phyloP scores from a whole-genome alignment of 306 rosid species.

The Citrullus mucosospermus region DNA sequence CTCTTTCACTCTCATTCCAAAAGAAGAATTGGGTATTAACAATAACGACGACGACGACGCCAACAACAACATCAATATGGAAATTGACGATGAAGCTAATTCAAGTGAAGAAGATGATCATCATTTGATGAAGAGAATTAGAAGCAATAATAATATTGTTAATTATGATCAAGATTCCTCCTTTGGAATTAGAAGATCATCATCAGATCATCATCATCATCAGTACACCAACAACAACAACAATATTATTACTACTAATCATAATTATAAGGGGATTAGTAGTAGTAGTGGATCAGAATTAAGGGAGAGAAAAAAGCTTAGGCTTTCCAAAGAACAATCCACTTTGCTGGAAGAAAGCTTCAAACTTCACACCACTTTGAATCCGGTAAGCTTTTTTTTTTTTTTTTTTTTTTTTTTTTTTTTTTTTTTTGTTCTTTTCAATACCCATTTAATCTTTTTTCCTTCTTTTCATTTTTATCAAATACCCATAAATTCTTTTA shows the following conservation, averaged over 20 bases:
- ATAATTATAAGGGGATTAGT: neutral
- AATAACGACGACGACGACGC: neutral
- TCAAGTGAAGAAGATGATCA: neutral
- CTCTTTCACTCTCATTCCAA: neutral
- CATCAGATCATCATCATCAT: neutral
- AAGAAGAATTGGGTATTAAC: neutral
- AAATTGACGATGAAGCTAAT: neutral
- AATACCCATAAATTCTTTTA: neutral
- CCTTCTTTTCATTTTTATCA: neutral
- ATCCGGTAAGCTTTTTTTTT: constrained; percentile 22
- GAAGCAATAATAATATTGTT: neutral
- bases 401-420: neutral
- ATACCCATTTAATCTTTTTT: neutral
- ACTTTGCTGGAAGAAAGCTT: constrained; percentile 56
- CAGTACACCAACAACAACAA: no score
- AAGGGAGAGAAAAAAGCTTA: constrained; percentile 41
- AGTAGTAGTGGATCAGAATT: neutral
- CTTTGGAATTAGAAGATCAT: neutral
- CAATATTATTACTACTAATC: neutral
- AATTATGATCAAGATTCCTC: neutral
- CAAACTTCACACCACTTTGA: constrained; percentile 50
- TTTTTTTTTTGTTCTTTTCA: neutral
- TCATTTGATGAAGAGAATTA: neutral
- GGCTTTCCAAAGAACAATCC: constrained; percentile 64
- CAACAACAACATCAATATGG: neutral